Evolutionary conservation across 495 filamentous ascomycete genomes (phyloP), one percentile per base, ranked within the genome.

Genomic region (Aspergillus nidulans): DNA sequence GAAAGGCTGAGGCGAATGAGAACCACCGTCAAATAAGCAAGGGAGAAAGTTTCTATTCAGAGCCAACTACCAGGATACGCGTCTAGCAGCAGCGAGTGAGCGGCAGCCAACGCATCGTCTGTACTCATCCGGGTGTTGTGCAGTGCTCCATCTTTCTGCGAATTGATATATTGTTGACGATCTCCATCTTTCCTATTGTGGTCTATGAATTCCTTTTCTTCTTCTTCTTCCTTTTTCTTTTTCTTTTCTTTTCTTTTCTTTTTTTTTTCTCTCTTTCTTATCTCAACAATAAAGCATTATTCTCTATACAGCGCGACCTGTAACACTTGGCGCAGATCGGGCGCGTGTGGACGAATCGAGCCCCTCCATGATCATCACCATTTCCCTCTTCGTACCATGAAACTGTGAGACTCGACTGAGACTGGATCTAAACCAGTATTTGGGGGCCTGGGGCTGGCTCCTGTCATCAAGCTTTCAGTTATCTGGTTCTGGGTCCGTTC

Each of bases 91-190:
- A 61, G 54, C 58, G 54, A 61, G 58, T 61, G 49, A 57, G 44
- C 53, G 32, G 48, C 54, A 61, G 58, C 44, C 58, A 61, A 49
- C 58, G 43, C 58, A 61, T 58, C 56, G 16, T 8, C 18, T 21
- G 48, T 38, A 26, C 42, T 15, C 21, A 23, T 5, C 21, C 24
- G 21, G 24, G 25, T 30, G 25, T 47, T 47, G 26, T 49, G 49
- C 42, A 46, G 30, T 13, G 12, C 36, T 54, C 42, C 28, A 25
- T 23, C 20, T 5, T 4, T 5, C 19, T 34, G 30, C 30, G 30
- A 43, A 13, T 9, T 43, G 40, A 43, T 43, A 43, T 41, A 43
- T 34, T 34, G 30, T 34, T 34, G 24, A 38, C 13, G 1, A 32
- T 19, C 50, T 44, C 23, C 39, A 44, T 51, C 7, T 24, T 26